These are phyloP conservation scores for Erodium texanum DNA, from an alignment of 441 rosid species.

Conservation along the genomic window DNA sequence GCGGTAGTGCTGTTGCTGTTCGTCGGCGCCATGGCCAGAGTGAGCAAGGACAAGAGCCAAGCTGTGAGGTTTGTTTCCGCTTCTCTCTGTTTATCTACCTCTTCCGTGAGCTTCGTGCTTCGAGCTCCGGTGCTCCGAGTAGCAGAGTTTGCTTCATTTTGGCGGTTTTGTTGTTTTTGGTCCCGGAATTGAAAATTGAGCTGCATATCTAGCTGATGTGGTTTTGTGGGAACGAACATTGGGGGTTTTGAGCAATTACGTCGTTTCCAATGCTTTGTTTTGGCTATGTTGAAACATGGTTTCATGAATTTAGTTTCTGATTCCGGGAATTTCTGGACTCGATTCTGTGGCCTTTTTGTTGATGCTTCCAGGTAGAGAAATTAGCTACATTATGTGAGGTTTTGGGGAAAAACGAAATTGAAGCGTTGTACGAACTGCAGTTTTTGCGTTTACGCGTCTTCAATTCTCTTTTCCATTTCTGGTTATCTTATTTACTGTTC, in stretches of 20 bases:
- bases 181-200: not conserved
- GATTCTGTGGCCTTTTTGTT: too few relatives aligned
- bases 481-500: not conserved
- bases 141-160: conserved; percentile 11
- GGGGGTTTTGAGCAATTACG: not conserved
- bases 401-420: not conserved
- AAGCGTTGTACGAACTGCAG: not conserved
- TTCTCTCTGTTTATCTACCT: not conserved
- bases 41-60: conserved; percentile 22
- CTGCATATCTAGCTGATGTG: conserved; percentile 6
- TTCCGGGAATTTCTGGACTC: not conserved
- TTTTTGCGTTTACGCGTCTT: not conserved
- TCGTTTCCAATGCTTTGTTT: not conserved
- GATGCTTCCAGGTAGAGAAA: not conserved
- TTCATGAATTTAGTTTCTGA: not conserved
- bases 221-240: not conserved
- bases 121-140: not conserved
- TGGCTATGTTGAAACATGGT: not conserved
- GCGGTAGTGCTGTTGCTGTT: conserved; percentile 27
- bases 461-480: not conserved
- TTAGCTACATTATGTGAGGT: not conserved
- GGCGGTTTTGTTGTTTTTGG: not conserved
- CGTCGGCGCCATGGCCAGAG: conserved; percentile 28
- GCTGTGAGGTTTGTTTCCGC: conserved; percentile 22
- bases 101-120: not conserved